These are phyloP conservation scores for Alternaria rosae DNA, from an alignment of 2,329 filamentous ascomycete species.

Conservation along the genomic window DNA sequence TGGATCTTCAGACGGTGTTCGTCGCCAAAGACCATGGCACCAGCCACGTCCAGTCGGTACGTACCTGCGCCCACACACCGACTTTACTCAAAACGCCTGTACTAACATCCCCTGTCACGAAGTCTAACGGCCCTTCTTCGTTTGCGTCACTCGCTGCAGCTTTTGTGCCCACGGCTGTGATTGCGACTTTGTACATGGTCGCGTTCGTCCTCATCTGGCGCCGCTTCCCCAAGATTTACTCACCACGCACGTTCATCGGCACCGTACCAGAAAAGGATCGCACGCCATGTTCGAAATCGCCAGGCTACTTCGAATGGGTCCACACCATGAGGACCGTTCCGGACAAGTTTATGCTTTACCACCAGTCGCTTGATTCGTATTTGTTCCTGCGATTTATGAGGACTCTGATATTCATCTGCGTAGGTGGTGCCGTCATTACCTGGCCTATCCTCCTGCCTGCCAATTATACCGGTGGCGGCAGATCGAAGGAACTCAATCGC, in stretches of 20 bases:
- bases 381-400: slow-evolving; percentile 89
- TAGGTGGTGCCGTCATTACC: slow-evolving; percentile 83
- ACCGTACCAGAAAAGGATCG: slow-evolving; percentile 53
- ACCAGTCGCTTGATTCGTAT: slow-evolving; percentile 91
- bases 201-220: slow-evolving; percentile 53
- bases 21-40: slow-evolving; percentile 20
- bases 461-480: slow-evolving; percentile 80
- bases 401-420: slow-evolving; percentile 77
- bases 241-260: slow-evolving; percentile 55
- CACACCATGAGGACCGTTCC: slow-evolving; percentile 61
- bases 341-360: slow-evolving; percentile 84
- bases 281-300: slow-evolving; percentile 47
- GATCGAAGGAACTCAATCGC: slow-evolving; percentile 72
- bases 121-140: slow-evolving; percentile 44
- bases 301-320: slow-evolving; percentile 51
- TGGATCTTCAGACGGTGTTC: slow-evolving; percentile 28
- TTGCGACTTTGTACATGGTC: slow-evolving; percentile 40
- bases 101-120: slow-evolving; percentile 14
- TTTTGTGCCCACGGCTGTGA: slow-evolving; percentile 43
- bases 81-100: neutral
- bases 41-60: slow-evolving; percentile 26
- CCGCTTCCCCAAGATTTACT: slow-evolving; percentile 55
- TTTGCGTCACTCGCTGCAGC: slow-evolving; percentile 44
- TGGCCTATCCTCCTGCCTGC: slow-evolving; percentile 91
- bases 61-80: slow-evolving; percentile 3